Base-by-base conservation (phyloP, 2,329 filamentous ascomycete genomes). In the Neophaeococcomyces aloes region DNA sequence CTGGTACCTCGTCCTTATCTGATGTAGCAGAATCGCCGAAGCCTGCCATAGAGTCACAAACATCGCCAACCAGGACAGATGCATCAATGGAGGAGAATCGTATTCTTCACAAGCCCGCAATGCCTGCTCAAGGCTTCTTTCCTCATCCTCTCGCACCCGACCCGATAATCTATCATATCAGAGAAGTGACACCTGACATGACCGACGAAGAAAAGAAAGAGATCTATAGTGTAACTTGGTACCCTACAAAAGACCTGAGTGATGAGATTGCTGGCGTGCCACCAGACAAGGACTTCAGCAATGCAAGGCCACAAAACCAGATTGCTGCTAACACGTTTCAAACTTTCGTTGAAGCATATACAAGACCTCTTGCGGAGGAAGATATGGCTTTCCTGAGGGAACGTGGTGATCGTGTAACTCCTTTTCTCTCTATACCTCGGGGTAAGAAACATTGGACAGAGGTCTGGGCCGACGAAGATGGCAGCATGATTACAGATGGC, bases 271-370 rank as follows among this genome's bases (percentile, higher is more conserved):
- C 89, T 8, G 91, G 91, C 37, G 80, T 83, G 30, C 84, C 88
- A 1, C 89, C 91, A 1, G 88, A 96, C 62, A 87, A 86, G 61
- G 91, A 98, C 66, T 96, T 95, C 58, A 95, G 86, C 60, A 94
- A 79, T 59, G 83, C 86, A 27, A 98, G 96, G 61, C 87, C 89
- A 4, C 81, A 81, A 15, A 94, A 89, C 56, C 91, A 98, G 67
- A 91, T 96, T 61, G 88, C 84, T 60, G 91, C 91, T 52, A 83
- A 79, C 45, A 94, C 89, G 1, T 98, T 98, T 63, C 81, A 83
- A n/a, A 80, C 83, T 4, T 94, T 91, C 59, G 76, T 93, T 43
- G 91, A 98, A 51, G 86, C 88, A 0, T 96, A 85, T 65, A 91
- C 95, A 52, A 78, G 89, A 4, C 79, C 83, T 0, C 83, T 94